Evolutionary conservation across 1,284 basidiomycete genomes (phyloP), one percentile per base, ranked within the genome.

Genomic region (Mycena citricolor): DNA sequence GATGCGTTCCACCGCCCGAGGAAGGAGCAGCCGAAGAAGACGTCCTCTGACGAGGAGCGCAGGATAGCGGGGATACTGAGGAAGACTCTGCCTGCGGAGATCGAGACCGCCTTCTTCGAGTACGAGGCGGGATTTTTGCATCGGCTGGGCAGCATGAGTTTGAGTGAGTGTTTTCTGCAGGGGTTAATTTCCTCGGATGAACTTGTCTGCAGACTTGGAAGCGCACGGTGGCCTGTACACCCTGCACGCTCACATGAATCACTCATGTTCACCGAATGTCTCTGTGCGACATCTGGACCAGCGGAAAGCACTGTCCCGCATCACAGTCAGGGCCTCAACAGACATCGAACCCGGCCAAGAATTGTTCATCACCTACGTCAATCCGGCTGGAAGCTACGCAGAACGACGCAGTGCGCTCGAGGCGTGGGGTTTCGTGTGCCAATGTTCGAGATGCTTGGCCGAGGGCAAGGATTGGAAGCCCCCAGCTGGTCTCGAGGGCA

Each of bases 171-270:
- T 19, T 32, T 26, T 28, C 17, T 19, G n/a, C n/a, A n/a, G n/a
- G n/a, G n/a, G 46, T 76, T 36, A 62, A 57, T 35, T 33, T 16
- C 38, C n/a, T 37, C 34, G 32, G 43, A 23, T 25, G 20, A 12
- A 34, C 17, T 14, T 30, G 10, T 1, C 5, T 8, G 1, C 51
- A 88, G 86, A 94, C 61, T 71, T 91, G 47, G 92, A 94, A 65
- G 80, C 83, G 3, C 89, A 91, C 50, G 92, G 92, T 4, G 92
- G 90, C 2, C 69, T 94, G 8, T 94, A 94, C 64, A 74, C 77
- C 6, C 74, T 95, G 8, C 91, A 95, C 63, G 86, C 89, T 2
- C 90, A 94, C 59, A 62, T 94, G 29, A 94, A 94, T 65, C 92
- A 94, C 62, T 76, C 76, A 12, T 95, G 91, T 64, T 61, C 66